Evolutionary conservation across 2,329 filamentous ascomycete genomes (phyloP), one percentile per base, ranked within the genome.

Genomic region (Pseudofabraea citricarpa): DNA sequence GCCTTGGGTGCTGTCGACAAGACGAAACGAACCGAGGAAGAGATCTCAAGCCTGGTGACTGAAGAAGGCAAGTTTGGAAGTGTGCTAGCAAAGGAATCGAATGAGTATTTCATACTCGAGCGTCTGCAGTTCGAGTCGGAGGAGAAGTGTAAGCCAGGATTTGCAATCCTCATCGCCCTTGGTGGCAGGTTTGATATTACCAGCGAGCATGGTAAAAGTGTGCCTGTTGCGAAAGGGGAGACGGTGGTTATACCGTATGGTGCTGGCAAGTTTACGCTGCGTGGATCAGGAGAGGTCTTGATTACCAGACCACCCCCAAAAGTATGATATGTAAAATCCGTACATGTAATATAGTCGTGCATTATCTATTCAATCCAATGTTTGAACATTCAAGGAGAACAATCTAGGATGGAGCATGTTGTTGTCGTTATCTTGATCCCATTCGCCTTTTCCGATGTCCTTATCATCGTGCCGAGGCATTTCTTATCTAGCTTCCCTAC

Each of bases 31-130:
- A 29, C 33, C 15, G 29, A 37, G n/a, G 26, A 9, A 2, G 41
- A 43, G 18, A 37, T 43, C 15, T 8, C 12, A 4, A 19, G 24
- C 31, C 41, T 38, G 10, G 26, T 43, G 13, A 43, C 20, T 10
- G 12, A 19, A 19, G 35, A 21, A 26, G 10, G 9, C 23, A 37
- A 37, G 13, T 37, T n/a, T 6, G 9, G 12, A 7, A 12, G 21
- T 4, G 21, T 38, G n/a, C 21, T 38, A 5, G 13, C 23, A n/a
- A 13, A 36, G 16, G 31, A 43, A 20, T 37, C 33, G n/a, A 38
- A 37, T 19, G 21, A 38, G 24, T 43, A 37, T 16, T 43, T 43
- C 33, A 37, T 20, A 8, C 35, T 37, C 5, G 35, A 37, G 35
- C n/a, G 33, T 15, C 20, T 37, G 6, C 23, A 27, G 15, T 16